A percentile compares a stretch with the other conserved stretches of the same genome.
Evolutionary conservation across 306 rosid genomes (phyloP).

Genomic region (Prunus fruticosa): DNA sequence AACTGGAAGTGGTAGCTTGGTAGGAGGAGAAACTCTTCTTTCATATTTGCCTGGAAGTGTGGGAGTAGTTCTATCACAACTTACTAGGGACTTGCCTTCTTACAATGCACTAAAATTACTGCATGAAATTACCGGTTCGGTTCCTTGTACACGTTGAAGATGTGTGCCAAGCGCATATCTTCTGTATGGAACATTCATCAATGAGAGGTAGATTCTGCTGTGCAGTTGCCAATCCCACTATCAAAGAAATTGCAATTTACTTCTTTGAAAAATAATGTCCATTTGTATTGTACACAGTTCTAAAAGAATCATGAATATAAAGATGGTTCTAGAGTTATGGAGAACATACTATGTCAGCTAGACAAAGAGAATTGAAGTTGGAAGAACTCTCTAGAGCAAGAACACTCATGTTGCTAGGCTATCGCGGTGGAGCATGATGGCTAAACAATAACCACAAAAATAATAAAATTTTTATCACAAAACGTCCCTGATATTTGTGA

Average conservation of each 20-base stretch:
- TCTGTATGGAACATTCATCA: conserved; percentile 40
- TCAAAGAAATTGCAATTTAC: conserved; percentile 18
- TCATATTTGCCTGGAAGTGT: not conserved
- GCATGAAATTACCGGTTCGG: conserved; percentile 34
- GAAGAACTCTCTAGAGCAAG: too few species aligned
- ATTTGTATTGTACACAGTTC: too few species aligned
- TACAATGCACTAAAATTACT: conserved; percentile 4
- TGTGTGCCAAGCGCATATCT: conserved; percentile 47
- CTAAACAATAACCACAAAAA: too few species aligned
- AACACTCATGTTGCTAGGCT: too few species aligned
- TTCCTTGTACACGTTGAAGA: conserved; percentile 45
- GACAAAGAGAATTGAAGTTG: too few species aligned
- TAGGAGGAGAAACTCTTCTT: conserved; percentile 47
- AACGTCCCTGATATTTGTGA: too few species aligned
- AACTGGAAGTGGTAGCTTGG: conserved; percentile 47
- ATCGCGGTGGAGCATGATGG: too few species aligned
- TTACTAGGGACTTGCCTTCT: conserved; percentile 6
- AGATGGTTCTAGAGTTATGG: too few species aligned
- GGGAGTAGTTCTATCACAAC: conserved; percentile 18
- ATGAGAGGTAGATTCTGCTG: conserved; percentile 42
- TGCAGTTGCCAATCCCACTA: conserved; percentile 15
- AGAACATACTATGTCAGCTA: too few species aligned
- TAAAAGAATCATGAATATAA: too few species aligned
- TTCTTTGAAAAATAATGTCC: not conserved
- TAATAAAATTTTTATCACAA: too few species aligned